Percentiles rank a stretch among this genome's conserved stretches.
These are phyloP conservation scores for Calocybe cyanea DNA, from an alignment of 768 basidiomycete species.

Conservation along the genomic window DNA sequence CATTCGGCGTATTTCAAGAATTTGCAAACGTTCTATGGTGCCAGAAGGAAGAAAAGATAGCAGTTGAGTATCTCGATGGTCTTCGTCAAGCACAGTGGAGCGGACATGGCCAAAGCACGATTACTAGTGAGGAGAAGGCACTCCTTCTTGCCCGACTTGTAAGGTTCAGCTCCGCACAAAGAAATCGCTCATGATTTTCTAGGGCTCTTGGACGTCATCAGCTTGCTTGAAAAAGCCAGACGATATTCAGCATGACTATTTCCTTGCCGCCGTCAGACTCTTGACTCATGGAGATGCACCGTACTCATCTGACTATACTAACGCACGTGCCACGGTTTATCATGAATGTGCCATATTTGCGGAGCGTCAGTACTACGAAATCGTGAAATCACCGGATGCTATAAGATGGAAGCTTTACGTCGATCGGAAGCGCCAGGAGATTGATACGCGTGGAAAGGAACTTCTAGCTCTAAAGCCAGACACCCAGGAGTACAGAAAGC, in stretches of 20 bases:
- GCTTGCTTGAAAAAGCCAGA: slow-evolving; percentile 79
- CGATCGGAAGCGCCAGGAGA: slow-evolving; percentile 68
- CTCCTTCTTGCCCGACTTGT: slow-evolving; percentile 64
- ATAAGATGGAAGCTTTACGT: slow-evolving; percentile 67
- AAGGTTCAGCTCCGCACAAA: slow-evolving; percentile 18
- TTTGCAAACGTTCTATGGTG: slow-evolving; percentile 90
- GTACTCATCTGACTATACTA: slow-evolving; percentile 13
- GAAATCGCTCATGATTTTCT: slow-evolving; percentile 3
- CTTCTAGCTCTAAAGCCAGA: slow-evolving; percentile 17
- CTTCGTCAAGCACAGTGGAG: slow-evolving; percentile 21
- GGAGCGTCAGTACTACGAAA: slow-evolving; percentile 77
- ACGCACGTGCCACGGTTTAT: slow-evolving; percentile 57
- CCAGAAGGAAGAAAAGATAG: slow-evolving; percentile 79
- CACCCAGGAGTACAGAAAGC: slow-evolving; percentile 10
- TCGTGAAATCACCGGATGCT: slow-evolving; percentile 65
- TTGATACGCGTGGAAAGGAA: slow-evolving; percentile 47
- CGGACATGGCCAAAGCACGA: slow-evolving; percentile 8
- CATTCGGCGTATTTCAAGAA: slow-evolving; percentile 64
- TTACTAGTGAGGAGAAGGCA: slow-evolving; percentile 28
- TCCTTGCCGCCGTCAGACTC: slow-evolving; percentile 52
- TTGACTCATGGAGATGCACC: slow-evolving; percentile 21
- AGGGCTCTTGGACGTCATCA: slow-evolving; percentile 91
- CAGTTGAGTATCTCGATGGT: slow-evolving; percentile 67
- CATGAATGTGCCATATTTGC: slow-evolving; percentile 87
- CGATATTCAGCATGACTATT: slow-evolving; percentile 67